phyloP scores from a whole-genome alignment of 306 rosid species.

The Prosopis cineraria region DNA sequence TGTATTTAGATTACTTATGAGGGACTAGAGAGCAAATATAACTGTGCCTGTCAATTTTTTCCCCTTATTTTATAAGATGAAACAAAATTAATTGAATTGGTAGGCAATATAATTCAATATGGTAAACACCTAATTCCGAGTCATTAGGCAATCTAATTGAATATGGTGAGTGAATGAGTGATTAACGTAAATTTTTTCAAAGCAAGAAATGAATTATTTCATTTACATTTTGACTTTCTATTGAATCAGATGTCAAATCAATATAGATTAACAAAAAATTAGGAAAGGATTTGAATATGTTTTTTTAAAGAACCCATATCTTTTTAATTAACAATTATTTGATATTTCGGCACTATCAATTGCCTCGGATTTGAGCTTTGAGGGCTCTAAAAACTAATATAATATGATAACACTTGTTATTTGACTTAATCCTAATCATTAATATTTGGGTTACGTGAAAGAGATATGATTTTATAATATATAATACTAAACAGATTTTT shows the following conservation, averaged over 20 bases:
- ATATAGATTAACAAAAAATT: neutral
- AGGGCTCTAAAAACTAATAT: too few relatives aligned
- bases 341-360: too few relatives aligned
- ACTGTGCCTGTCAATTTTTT: neutral
- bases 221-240: neutral
- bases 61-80: neutral
- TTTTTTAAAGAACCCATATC: neutral
- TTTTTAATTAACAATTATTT: too few relatives aligned
- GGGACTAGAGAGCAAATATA: too few relatives aligned
- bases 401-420: too few relatives aligned
- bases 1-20: too few relatives aligned
- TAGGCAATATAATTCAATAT: neutral
- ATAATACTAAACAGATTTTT: neutral
- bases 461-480: too few relatives aligned
- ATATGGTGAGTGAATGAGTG: neutral
- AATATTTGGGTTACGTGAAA: too few relatives aligned
- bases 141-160: neutral
- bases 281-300: neutral
- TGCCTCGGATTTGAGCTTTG: too few relatives aligned
- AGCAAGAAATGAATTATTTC: neutral
- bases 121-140: neutral
- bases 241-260: neutral
- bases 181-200: neutral
- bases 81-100: neutral
- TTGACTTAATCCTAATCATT: too few relatives aligned